These are phyloP conservation scores for Microstegium vimineum DNA, from an alignment of 176 grass and related monocot species.

Conservation along the genomic window DNA sequence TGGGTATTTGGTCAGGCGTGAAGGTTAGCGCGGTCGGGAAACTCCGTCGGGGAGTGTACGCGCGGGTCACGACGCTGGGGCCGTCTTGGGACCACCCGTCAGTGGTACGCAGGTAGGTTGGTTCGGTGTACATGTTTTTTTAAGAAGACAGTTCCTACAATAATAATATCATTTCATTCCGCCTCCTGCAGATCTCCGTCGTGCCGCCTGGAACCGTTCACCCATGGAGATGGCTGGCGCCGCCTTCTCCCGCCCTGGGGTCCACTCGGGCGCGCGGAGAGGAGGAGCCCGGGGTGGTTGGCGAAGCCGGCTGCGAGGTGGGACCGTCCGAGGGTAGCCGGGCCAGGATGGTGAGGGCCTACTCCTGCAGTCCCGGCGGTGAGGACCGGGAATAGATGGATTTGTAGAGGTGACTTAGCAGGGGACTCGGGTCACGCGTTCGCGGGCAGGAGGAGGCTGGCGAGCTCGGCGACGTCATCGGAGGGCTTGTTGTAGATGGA, in stretches of 20 bases:
- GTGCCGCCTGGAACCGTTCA: not conserved
- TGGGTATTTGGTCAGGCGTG: not conserved
- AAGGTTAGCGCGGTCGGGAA: not conserved
- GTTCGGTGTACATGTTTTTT: not conserved
- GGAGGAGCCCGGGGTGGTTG: constrained; percentile 58
- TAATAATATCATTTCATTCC: not conserved
- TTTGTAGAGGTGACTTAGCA: constrained; percentile 74
- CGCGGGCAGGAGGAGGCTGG: constrained; percentile 50
- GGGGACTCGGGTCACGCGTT: constrained; percentile 56
- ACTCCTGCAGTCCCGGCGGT: constrained; percentile 60
- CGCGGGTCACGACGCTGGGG: not conserved
- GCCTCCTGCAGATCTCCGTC: not conserved
- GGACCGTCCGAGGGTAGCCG: constrained; percentile 39
- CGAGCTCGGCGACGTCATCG: constrained; percentile 74
- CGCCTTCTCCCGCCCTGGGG: not conserved
- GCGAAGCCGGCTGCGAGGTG: constrained; percentile 55
- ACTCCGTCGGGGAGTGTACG: not conserved
- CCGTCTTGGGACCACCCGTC: not conserved
- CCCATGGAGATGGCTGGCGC: not conserved
- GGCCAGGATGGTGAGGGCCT: constrained; percentile 63
- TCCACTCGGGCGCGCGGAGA: constrained; percentile 5
- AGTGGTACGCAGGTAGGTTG: not conserved
- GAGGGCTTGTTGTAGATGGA: constrained; percentile 77
- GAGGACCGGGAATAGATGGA: constrained; percentile 55
- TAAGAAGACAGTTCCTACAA: not conserved